Conservation (phyloP, 441 rosid species). For the Kokia cookei region DNA sequence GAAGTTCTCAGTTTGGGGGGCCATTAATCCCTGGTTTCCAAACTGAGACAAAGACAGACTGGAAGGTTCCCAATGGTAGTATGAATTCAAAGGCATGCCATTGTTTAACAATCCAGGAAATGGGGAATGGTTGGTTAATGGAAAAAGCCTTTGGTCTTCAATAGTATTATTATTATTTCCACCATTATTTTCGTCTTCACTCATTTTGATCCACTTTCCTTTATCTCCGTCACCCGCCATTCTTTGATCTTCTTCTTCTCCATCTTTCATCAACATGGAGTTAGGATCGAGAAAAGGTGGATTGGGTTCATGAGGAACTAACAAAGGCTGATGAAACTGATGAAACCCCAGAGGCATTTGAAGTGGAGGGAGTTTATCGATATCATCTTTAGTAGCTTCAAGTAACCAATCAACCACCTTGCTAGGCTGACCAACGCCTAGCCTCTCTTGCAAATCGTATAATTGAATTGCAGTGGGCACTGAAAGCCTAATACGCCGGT, state of each 20-base stretch:
- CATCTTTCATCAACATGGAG: slow-evolving; percentile 18
- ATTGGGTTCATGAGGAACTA: slow-evolving; percentile 21
- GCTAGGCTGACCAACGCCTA: slow-evolving; percentile 86
- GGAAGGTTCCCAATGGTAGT: slow-evolving; percentile 62
- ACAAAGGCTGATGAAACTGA: slow-evolving; percentile 40
- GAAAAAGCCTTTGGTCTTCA: slow-evolving; percentile 38
- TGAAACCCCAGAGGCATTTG: slow-evolving; percentile 65
- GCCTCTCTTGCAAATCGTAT: slow-evolving; percentile 88
- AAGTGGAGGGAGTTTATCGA: slow-evolving; percentile 87
- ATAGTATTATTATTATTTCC: neutral
- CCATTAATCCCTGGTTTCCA: slow-evolving; percentile 45
- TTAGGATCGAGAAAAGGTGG: slow-evolving; percentile 31
- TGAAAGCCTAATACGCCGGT: slow-evolving; percentile 82
- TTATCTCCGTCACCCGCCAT: slow-evolving; percentile 28
- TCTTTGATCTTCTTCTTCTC: neutral
- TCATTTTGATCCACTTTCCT: slow-evolving; percentile 61
- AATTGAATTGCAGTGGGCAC: slow-evolving; percentile 88
- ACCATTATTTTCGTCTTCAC: slow-evolving; percentile 19
- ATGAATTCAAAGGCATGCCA: slow-evolving; percentile 37
- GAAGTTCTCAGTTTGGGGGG: slow-evolving; percentile 21
- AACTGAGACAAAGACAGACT: slow-evolving; percentile 64
- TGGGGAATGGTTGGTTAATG: slow-evolving; percentile 28
- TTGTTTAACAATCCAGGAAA: slow-evolving; percentile 28
- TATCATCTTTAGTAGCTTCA: slow-evolving; percentile 64
- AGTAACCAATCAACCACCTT: slow-evolving; percentile 92